Evolutionary conservation across 441 rosid species (phyloP), one percentile per base, ranked within the genome.

Genomic region (Melastoma candidum): DNA sequence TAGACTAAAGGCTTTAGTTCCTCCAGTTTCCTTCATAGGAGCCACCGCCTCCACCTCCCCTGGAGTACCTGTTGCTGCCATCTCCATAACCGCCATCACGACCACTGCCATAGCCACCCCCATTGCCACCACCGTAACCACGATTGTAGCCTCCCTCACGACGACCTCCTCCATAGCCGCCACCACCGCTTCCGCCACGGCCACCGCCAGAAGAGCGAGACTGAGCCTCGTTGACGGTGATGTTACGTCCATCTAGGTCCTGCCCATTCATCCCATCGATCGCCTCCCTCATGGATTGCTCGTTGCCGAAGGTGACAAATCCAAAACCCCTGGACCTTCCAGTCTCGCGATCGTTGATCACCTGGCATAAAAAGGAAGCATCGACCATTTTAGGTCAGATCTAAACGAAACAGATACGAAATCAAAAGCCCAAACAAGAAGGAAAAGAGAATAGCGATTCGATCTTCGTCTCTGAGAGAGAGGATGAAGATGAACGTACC

Each of bases 401-500:
- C 68, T n/a, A 1, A 2, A 0, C 0, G 11, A 26, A 32, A 32
- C 22, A 32, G 41, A 53, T 48, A 12, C 11, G 14, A 14, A 14
- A 0, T 1, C 6, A 7, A 3, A 12, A 7, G 26, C 2, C 7
- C 57, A 17, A 17, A 17, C 39, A 49, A 0, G 1, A 7, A 36
- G 11, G 12, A 48, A 61, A 11, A 2, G 4, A 17, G 41, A 2
- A 44, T 13, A 74, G 65, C 87, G 87, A 86, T 77, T 56, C 92
- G 86, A 72, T 79, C 96, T 90, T 69, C 95, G 70, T 57, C 71
- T 74, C 84, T 26, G 39, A 47, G 11, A 1, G 56, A 54, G 54
- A 65, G 69, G 70, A 77, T 87, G 81, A 80, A 77, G 89, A 84
- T 74, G 86, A 68, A 87, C 95, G 89, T 90, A 87, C 95, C 97